Evolutionary conservation across 2,329 filamentous ascomycete species (phyloP).

Genomic region (Venturia aucupariae): DNA sequence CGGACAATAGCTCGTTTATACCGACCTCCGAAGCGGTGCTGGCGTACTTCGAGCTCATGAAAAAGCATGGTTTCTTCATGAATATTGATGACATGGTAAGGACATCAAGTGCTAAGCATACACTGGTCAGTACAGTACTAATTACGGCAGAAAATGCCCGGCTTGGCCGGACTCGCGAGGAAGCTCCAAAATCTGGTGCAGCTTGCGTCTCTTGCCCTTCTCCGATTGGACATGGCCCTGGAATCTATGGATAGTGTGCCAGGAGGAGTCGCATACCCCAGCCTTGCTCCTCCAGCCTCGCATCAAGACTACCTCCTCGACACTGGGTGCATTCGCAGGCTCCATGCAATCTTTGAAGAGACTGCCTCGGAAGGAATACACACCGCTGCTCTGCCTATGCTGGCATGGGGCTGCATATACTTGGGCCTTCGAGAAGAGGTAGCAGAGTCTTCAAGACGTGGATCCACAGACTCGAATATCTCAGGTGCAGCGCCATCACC

Average conservation of each 20-base stretch:
- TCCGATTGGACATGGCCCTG: constrained; percentile 27
- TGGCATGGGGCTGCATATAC: constrained; percentile 69
- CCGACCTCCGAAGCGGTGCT: constrained; percentile 50
- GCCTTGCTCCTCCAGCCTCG: constrained; percentile 27
- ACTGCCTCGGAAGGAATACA: constrained; percentile 48
- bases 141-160: constrained; percentile 36
- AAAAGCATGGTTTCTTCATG: constrained; percentile 60
- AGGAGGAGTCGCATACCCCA: neutral
- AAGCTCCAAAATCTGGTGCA: constrained; percentile 1
- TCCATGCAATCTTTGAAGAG: constrained; percentile 61
- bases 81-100: neutral
- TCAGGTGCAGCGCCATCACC: neutral
- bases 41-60: constrained; percentile 68
- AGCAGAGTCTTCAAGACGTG: constrained; percentile 4
- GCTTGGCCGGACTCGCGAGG: neutral
- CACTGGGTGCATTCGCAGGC: constrained; percentile 57
- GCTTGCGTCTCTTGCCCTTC: constrained; percentile 20
- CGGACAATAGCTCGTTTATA: constrained; percentile 24
- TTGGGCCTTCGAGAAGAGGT: neutral
- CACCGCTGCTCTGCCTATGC: constrained; percentile 62
- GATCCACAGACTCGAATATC: constrained; percentile 2
- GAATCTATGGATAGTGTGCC: constrained; percentile 19
- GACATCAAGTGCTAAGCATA: neutral
- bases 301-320: constrained; percentile 57
- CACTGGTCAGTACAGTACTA: neutral